A percentile compares a stretch with the other conserved stretches of the same genome.
These are phyloP conservation scores for Trematosphaeria pertusa DNA, from an alignment of 2,329 filamentous ascomycete species.

Conservation along the genomic window DNA sequence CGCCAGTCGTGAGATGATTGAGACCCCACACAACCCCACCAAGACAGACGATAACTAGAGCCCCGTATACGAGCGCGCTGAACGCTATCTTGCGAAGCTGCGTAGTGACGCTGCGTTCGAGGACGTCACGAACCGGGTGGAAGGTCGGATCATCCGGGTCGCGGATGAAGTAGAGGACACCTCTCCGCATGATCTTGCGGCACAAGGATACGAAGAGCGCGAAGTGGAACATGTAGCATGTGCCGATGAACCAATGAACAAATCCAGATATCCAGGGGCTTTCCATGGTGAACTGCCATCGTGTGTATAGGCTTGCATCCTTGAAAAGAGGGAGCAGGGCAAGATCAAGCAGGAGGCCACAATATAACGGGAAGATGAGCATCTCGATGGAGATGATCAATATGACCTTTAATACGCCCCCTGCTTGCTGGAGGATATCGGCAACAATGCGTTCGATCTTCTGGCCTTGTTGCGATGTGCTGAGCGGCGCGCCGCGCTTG, in stretches of 20 bases:
- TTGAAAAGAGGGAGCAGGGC: constrained; percentile 91
- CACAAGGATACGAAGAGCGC: constrained; percentile 99
- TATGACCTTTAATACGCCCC: constrained; percentile 96
- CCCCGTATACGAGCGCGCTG: constrained; percentile 93
- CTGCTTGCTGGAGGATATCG: constrained; percentile 88
- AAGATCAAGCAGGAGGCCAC: constrained; percentile 85
- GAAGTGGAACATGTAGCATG: constrained; percentile 99
- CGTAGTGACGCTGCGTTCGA: constrained; percentile 89
- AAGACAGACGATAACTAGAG: constrained; percentile 88
- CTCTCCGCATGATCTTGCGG: constrained; percentile 93
- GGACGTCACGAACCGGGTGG: constrained; percentile 93
- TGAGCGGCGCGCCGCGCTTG: constrained; percentile 73
- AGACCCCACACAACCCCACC: constrained; percentile 97
- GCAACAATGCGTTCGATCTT: constrained; percentile 76
- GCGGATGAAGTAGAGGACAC: constrained; percentile 96
- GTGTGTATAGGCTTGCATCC: constrained; percentile 75
- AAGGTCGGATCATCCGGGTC: constrained; percentile 99
- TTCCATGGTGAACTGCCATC: constrained; percentile 77
- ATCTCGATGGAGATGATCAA: constrained; percentile 99
- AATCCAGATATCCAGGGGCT: constrained; percentile 92
- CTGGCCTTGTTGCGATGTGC: constrained; percentile 61
- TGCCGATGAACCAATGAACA: constrained; percentile 98
- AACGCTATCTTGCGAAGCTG: constrained; percentile 96
- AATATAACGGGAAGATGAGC: constrained; percentile 96
- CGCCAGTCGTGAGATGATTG: constrained; percentile 67